These are phyloP conservation scores for Penicillium dipodomyicola DNA, from an alignment of 495 filamentous ascomycete species.

Conservation along the genomic window DNA sequence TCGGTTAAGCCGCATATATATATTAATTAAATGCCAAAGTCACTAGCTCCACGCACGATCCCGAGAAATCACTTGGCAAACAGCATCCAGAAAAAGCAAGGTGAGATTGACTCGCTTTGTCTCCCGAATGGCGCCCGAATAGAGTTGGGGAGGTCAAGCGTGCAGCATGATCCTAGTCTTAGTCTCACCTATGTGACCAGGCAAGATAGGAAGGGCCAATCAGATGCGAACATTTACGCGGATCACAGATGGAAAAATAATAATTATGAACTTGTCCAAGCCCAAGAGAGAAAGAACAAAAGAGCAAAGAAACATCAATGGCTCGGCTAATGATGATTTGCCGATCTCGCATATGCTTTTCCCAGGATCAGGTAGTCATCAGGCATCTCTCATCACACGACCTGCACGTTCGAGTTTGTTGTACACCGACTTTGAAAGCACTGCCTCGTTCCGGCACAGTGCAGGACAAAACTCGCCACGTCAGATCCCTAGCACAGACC, in stretches of 20 bases:
- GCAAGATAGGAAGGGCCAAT: background rate
- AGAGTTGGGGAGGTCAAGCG: conserved; percentile 2
- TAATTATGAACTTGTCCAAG: background rate
- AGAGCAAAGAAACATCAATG: conserved; percentile 1
- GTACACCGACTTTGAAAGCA: conserved; percentile 15
- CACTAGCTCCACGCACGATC: conserved; percentile 12
- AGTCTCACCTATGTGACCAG: conserved; percentile 6
- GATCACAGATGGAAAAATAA: background rate
- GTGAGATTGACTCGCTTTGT: conserved; percentile 11
- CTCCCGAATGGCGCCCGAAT: conserved; percentile 11
- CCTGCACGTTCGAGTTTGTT: conserved; percentile 10
- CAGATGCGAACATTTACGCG: background rate
- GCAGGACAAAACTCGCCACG: conserved; percentile 13
- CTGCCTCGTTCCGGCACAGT: conserved; percentile 11
- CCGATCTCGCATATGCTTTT: conserved; percentile 10
- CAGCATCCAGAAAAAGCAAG: conserved; percentile 14
- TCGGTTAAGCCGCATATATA: conserved; percentile 3
- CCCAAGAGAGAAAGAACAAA: background rate
- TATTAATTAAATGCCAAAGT: conserved; percentile 6
- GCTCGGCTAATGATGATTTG: conserved; percentile 4
- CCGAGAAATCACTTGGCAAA: conserved; percentile 8
- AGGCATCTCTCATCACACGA: conserved; percentile 16
- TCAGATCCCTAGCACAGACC: conserved; percentile 13
- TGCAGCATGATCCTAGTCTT: conserved; percentile 5
- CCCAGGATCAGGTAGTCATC: conserved; percentile 13